Base-by-base conservation (phyloP, 176 grass and related monocot genomes). In the Avena atlantica region DNA sequence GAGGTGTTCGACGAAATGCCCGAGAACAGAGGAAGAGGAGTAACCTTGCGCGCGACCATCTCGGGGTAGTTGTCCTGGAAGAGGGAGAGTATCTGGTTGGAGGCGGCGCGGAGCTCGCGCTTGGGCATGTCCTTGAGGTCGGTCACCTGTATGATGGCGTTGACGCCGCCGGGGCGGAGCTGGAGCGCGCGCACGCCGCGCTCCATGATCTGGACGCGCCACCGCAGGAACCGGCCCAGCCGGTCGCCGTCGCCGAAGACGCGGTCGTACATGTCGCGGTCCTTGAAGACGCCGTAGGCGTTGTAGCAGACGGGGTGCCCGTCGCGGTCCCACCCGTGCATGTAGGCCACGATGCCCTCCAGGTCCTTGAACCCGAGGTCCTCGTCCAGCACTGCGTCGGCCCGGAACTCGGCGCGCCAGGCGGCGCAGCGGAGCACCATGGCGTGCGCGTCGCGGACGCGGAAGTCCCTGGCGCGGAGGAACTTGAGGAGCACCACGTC, bases 51-150 rank as follows among this genome's bases (percentile, higher is more conserved):
- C 11, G 96, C 92, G 55, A 98, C 96, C 93, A 98, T 87, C 87
- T 98, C 96, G 6, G 93, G 96, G 82, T 98, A 98, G 78, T 98
- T 98, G 82, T 98, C 96, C 92, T 96, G 93, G 90, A 98, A 98
- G 36, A 98, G 93, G 34, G 91, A 88, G 70, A 98, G 89, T 37
- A 98, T 98, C 84, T 96, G 93, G 78, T 94, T 96, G 70, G 93
- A 96, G 8, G 93, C 92, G 3, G 90, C 90, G 62, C 93, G 87
- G 77, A 98, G 93, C 92, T 98, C 93, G 19, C 88, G 81, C 92
- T 96, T 98, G 25, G 96, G 96, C 92, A 98, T 98, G 80, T 91
- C 96, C 77, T 94, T 96, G 76, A 98, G 92, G 88, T 98, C 96
- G 0, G 93, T 98, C 19, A 98, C 93, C 91, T 98, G 93, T 19